Evolutionary conservation across 441 rosid genomes (phyloP).

Genomic region (Melastoma candidum): DNA sequence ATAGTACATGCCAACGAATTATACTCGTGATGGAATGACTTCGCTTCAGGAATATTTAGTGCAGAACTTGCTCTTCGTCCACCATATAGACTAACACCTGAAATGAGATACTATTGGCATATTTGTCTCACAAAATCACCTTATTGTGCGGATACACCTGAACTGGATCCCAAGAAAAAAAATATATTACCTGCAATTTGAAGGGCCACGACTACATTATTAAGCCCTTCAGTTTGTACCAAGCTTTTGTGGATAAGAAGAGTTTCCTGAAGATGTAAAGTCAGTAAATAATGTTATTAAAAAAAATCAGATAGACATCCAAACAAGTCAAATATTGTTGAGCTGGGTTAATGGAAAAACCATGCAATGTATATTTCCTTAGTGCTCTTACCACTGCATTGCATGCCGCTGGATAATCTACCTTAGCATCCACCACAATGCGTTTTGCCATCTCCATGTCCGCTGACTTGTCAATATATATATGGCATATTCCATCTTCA

Average conservation of each 20-base stretch:
- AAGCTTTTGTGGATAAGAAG: slow-evolving; percentile 87
- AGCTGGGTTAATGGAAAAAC: neutral
- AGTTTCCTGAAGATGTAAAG: slow-evolving; percentile 57
- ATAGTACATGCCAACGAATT: slow-evolving; percentile 79
- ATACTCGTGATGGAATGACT: slow-evolving; percentile 79
- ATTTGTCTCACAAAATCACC: neutral
- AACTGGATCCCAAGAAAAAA: neutral
- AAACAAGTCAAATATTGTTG: neutral
- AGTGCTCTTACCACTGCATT: slow-evolving; percentile 81
- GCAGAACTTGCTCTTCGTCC: slow-evolving; percentile 68
- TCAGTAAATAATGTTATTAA: slow-evolving; percentile 3
- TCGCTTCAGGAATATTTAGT: slow-evolving; percentile 55
- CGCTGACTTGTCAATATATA: slow-evolving; percentile 89
- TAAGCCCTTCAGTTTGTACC: slow-evolving; percentile 46
- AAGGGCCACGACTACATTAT: slow-evolving; percentile 44
- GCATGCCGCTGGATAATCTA: slow-evolving; percentile 98
- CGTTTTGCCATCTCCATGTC: slow-evolving; percentile 72
- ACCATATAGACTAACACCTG: slow-evolving; percentile 77
- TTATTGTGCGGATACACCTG: neutral
- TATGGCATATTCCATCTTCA: slow-evolving; percentile 93
- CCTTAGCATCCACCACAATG: slow-evolving; percentile 74
- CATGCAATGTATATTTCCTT: neutral
- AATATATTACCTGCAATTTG: slow-evolving; percentile 41
- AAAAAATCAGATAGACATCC: neutral
- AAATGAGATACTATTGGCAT: slow-evolving; percentile 7